Conservation (phyloP, 257 asterid genomes). For the Fraxinus americana region DNA sequence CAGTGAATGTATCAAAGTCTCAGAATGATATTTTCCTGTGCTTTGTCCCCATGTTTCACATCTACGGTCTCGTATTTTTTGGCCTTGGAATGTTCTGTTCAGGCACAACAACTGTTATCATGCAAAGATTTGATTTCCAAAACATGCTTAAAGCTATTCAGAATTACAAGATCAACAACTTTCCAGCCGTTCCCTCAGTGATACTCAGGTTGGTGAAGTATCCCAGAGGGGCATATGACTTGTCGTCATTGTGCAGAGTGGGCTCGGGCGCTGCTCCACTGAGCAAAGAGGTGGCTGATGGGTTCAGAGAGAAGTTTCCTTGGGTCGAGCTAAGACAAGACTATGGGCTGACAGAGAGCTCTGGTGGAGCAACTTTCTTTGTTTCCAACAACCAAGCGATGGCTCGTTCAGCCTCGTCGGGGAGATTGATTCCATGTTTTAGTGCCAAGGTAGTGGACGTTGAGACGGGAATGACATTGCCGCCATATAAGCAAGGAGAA, state of each 20-base stretch:
- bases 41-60: conserved; percentile 81
- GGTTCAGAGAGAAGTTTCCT: conserved; percentile 65
- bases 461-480: conserved; percentile 49
- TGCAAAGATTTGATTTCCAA: conserved; percentile 57
- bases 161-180: conserved; percentile 51
- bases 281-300: conserved; percentile 60
- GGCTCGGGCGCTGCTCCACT: conserved; percentile 85
- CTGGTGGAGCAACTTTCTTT: conserved; percentile 69
- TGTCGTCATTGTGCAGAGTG: conserved; percentile 58
- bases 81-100: conserved; percentile 64
- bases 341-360: conserved; percentile 75
- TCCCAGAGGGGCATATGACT: conserved; percentile 39
- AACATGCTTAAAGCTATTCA: conserved; percentile 67
- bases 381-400: conserved; percentile 52
- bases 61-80: conserved; percentile 70
- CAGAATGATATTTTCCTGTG: conserved; percentile 56
- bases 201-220: conserved; percentile 67
- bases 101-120: conserved; percentile 62
- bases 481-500: conserved; percentile 67
- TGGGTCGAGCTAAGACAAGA: conserved; percentile 79
- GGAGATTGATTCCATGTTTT: conserved; percentile 53
- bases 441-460: conserved; percentile 69
- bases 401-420: conserved; percentile 62
- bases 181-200: conserved; percentile 86
- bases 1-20: conserved; percentile 46